These are phyloP conservation scores for Flaveria brownii DNA, from an alignment of 129 eudicot genomes.

Conservation along the genomic window DNA sequence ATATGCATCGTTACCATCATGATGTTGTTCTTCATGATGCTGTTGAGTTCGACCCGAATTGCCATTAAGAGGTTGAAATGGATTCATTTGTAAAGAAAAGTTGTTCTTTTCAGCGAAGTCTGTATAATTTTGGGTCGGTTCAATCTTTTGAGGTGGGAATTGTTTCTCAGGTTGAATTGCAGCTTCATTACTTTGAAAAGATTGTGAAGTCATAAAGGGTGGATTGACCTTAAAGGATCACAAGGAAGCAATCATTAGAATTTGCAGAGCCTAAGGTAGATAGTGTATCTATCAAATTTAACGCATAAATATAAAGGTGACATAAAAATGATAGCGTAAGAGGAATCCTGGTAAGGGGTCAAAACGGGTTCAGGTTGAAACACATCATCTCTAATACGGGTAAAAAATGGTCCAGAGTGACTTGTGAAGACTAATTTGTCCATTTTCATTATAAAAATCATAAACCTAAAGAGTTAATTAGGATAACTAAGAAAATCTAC, in stretches of 20 bases:
- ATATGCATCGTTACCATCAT: conserved; percentile 47
- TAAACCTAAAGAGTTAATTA: background rate
- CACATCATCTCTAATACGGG: background rate
- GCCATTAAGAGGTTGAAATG: conserved; percentile 29
- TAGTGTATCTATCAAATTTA: background rate
- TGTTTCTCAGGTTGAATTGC: conserved; percentile 48
- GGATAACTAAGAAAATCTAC: background rate
- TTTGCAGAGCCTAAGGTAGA: conserved; percentile 2
- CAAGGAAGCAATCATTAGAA: conserved; percentile 15
- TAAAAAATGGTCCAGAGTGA: background rate
- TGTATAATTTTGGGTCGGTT: conserved; percentile 36
- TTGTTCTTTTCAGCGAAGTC: conserved; percentile 39
- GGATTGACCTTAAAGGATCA: conserved; percentile 39
- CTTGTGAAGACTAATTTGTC: background rate
- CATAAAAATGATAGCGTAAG: background rate
- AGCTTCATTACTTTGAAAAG: conserved; percentile 46
- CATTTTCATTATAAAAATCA: background rate
- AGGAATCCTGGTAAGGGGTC: background rate
- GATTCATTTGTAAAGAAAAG: conserved; percentile 29
- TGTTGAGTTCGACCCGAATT: conserved; percentile 48
- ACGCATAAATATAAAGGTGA: background rate
- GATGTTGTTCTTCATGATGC: conserved; percentile 45
- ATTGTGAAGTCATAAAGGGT: conserved; percentile 50
- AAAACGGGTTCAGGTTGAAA: background rate
- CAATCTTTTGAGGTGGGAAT: conserved; percentile 39